Conservation (phyloP, 2,329 filamentous ascomycete species). For the Colletotrichum sojae region DNA sequence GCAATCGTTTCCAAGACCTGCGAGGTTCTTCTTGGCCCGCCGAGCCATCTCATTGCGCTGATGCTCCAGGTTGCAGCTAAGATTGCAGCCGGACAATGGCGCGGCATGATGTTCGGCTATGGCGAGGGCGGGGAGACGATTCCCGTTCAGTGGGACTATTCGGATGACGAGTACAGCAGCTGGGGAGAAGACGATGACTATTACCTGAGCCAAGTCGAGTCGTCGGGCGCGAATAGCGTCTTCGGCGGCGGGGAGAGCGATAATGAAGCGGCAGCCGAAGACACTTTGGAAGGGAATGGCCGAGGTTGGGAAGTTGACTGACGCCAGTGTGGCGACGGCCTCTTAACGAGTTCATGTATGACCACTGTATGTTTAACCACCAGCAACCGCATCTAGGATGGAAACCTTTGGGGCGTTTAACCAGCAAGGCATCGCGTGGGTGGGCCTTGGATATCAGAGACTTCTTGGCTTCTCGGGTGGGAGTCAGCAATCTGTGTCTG, state of each 20-base stretch:
- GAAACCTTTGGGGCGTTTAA: constrained; percentile 25
- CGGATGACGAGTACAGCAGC: constrained; percentile 68
- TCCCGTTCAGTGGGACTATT: constrained; percentile 73
- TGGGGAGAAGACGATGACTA: constrained; percentile 70
- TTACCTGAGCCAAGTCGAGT: constrained; percentile 53
- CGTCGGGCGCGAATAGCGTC: constrained; percentile 44
- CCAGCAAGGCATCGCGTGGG: constrained; percentile 13
- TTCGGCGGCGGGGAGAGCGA: constrained; percentile 32
- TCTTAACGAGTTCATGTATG: constrained; percentile 38
- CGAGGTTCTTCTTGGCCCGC: constrained; percentile 84
- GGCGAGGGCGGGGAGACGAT: constrained; percentile 68
- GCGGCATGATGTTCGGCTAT: constrained; percentile 70
- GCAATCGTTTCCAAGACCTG: constrained; percentile 83
- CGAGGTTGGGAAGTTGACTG: constrained; percentile 42
- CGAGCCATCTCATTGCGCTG: constrained; percentile 81
- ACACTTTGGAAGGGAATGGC: constrained; percentile 31
- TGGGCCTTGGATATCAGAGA: constrained; percentile 23
- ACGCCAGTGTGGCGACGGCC: constrained; percentile 14
- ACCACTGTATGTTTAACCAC: constrained; percentile 34
- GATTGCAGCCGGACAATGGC: constrained; percentile 76
- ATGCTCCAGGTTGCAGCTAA: constrained; percentile 87
- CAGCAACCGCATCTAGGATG: constrained; percentile 30
- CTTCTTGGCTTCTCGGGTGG: not conserved
- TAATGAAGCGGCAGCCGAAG: constrained; percentile 39
- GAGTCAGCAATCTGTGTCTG: not conserved